Percentiles rank a stretch among this genome's conserved stretches.
phyloP scores from a whole-genome alignment of 1,284 basidiomycete species.

The Leccinum ponderosum region DNA sequence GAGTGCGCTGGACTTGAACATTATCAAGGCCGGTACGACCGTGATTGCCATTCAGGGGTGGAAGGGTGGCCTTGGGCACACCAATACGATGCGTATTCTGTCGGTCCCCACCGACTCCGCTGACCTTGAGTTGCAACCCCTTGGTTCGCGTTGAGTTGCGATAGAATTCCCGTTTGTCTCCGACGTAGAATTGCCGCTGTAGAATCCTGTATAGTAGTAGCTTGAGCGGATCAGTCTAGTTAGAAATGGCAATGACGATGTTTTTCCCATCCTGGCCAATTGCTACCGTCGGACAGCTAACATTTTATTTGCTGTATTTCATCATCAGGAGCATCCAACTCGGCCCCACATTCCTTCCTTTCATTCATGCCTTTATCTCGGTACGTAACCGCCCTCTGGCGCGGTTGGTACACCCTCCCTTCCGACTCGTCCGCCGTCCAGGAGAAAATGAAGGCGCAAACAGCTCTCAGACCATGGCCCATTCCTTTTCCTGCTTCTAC shows the following conservation, averaged over 20 bases:
- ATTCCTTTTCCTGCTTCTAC: slow-evolving; percentile 49
- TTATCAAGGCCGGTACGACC: slow-evolving; percentile 89
- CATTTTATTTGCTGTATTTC: neutral
- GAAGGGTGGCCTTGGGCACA: slow-evolving; percentile 97
- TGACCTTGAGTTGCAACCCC: slow-evolving; percentile 78
- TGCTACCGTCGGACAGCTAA: slow-evolving; percentile 5
- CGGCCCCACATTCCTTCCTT: neutral
- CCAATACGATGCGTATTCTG: slow-evolving; percentile 79
- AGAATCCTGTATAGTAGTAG: neutral
- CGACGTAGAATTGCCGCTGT: slow-evolving; percentile 4
- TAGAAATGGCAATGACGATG: neutral
- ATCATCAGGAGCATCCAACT: neutral
- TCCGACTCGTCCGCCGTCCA: slow-evolving; percentile 54
- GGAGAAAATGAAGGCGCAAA: slow-evolving; percentile 56
- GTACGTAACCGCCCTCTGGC: slow-evolving; percentile 12
- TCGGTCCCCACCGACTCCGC: slow-evolving; percentile 84
- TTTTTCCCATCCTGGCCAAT: neutral
- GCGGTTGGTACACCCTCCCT: slow-evolving; percentile 38
- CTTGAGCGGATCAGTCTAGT: neutral
- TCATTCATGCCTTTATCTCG: slow-evolving; percentile 6
- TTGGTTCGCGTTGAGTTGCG: slow-evolving; percentile 40
- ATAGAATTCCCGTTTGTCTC: slow-evolving; percentile 6
- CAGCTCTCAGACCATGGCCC: slow-evolving; percentile 48
- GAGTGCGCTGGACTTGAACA: slow-evolving; percentile 83
- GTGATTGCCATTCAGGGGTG: slow-evolving; percentile 98